These are phyloP conservation scores for Wickerhamiella sergipiensis DNA, from an alignment of 805 yeast genomes.

Conservation along the genomic window DNA sequence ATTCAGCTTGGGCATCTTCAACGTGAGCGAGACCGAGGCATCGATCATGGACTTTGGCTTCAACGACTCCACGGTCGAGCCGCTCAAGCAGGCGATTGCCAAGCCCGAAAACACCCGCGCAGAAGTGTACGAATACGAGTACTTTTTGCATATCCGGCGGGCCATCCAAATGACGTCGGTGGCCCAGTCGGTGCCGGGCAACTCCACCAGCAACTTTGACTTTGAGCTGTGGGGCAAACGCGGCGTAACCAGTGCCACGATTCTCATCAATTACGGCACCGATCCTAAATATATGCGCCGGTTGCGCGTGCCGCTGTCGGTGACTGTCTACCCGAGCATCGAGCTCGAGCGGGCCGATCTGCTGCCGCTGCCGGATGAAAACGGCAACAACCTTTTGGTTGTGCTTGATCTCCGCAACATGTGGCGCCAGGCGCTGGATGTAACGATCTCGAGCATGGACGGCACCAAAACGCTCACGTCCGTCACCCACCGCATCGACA, in stretches of 20 bases:
- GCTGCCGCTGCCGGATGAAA: slow-evolving; percentile 27
- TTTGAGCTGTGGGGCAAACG: slow-evolving; percentile 58
- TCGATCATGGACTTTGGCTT: slow-evolving; percentile 47
- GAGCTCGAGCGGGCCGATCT: slow-evolving; percentile 68
- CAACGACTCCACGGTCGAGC: slow-evolving; percentile 60
- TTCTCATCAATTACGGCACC: slow-evolving; percentile 45
- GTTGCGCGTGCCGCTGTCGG: slow-evolving; percentile 51
- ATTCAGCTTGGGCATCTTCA: slow-evolving; percentile 40
- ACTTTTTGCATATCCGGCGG: slow-evolving; percentile 42
- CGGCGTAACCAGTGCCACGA: slow-evolving; percentile 51
- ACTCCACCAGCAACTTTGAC: slow-evolving; percentile 32
- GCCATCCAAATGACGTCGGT: slow-evolving; percentile 36
- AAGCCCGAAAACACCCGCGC: slow-evolving; percentile 36
- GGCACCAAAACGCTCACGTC: slow-evolving; percentile 1
- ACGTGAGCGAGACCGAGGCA: slow-evolving; percentile 43
- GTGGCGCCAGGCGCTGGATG: slow-evolving; percentile 43
- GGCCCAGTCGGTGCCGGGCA: slow-evolving; percentile 20
- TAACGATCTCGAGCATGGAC: slow-evolving; percentile 17
- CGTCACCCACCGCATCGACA: slow-evolving; percentile 15
- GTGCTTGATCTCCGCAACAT: slow-evolving; percentile 68
- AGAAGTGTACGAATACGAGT: slow-evolving; percentile 66
- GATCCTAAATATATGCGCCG: slow-evolving; percentile 34
- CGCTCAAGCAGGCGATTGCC: slow-evolving; percentile 39
- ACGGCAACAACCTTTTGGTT: slow-evolving; percentile 41
- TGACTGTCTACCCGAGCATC: slow-evolving; percentile 58